Evolutionary conservation across 106 monocot species (phyloP).

Genomic region (Dendrobium catenatum): DNA sequence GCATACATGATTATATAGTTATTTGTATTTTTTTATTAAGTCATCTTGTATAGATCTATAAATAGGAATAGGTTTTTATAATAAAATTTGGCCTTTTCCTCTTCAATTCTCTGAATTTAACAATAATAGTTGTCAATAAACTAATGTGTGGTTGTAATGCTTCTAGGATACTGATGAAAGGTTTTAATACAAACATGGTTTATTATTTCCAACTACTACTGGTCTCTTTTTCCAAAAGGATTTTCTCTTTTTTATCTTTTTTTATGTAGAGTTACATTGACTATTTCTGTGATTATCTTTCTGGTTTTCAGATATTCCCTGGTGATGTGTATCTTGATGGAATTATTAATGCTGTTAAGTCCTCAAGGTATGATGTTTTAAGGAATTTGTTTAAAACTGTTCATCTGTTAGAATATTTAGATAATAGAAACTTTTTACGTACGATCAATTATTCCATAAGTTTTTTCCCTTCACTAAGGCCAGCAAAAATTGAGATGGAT

Average conservation of each 20-base stretch:
- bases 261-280: neutral
- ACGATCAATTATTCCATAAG: neutral
- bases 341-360: constrained; percentile 3
- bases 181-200: neutral
- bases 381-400: neutral
- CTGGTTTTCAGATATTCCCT: constrained; percentile 3
- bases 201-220: neutral
- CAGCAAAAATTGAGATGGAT: neutral
- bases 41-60: too few relatives aligned
- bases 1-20: too few relatives aligned
- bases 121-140: neutral
- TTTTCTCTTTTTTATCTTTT: neutral
- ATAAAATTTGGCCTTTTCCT: too few relatives aligned
- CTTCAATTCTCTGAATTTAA: too few relatives aligned
- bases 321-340: constrained; percentile 6
- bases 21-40: too few relatives aligned
- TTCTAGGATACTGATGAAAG: neutral
- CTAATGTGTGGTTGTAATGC: neutral
- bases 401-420: neutral
- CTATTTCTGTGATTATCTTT: neutral
- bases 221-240: neutral
- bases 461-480: neutral
- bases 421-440: neutral
- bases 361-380: constrained; percentile 6
- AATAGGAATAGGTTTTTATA: too few relatives aligned